These are phyloP conservation scores for Physaria fendleri DNA, from an alignment of 345 rosid species.

Conservation along the genomic window DNA sequence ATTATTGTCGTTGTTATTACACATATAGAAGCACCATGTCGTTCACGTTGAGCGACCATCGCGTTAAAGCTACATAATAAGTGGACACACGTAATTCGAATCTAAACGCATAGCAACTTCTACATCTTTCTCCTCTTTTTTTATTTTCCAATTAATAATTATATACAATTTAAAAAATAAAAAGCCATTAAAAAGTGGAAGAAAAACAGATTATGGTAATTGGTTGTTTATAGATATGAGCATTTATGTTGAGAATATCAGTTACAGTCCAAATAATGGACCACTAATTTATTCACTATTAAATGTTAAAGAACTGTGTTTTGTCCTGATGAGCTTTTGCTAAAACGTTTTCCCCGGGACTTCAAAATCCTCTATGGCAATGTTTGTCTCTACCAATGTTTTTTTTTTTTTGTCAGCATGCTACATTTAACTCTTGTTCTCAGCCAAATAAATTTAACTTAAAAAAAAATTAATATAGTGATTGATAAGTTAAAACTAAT, in stretches of 20 bases:
- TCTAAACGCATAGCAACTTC: conserved; percentile 7
- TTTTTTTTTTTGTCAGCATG: too few species aligned
- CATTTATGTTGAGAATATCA: too few species aligned
- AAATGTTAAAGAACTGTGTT: not conserved
- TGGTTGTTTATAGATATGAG: too few species aligned
- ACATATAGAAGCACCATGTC: conserved; percentile 7
- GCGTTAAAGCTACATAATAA: conserved; percentile 28
- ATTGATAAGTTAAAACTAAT: too few species aligned
- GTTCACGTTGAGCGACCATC: conserved; percentile 32
- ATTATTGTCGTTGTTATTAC: not conserved
- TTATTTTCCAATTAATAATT: not conserved
- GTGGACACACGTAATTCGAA: conserved; percentile 21
- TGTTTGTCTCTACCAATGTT: too few species aligned
- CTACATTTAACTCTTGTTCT: too few species aligned
- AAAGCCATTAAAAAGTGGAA: not conserved
- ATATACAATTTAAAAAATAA: not conserved
- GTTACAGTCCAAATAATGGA: too few species aligned
- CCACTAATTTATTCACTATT: not conserved
- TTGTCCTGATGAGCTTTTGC: too few species aligned
- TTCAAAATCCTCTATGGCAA: too few species aligned
- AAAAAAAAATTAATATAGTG: too few species aligned
- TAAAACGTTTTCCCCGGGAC: too few species aligned
- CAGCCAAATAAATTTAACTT: too few species aligned
- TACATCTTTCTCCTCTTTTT: not conserved
- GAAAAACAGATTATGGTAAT: not conserved